A percentile compares a stretch with the other conserved stretches of the same genome.
phyloP scores from a whole-genome alignment of 257 asterid species.

The Pogostemon cablin region DNA sequence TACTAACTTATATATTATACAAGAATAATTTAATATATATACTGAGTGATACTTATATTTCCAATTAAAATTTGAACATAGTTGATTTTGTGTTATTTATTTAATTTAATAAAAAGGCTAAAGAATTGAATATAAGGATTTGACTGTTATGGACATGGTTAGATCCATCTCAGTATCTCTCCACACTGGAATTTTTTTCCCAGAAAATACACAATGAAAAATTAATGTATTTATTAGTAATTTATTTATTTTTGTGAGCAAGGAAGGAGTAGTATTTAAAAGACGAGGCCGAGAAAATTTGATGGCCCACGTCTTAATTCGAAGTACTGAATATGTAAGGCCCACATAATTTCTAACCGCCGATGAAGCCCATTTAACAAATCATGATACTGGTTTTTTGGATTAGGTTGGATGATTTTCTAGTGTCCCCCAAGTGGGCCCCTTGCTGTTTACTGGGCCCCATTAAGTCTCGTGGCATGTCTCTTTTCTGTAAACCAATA shows the following conservation, averaged over 20 bases:
- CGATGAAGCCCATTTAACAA: conserved; percentile 46
- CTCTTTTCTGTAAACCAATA: conserved; percentile 2
- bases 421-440: conserved; percentile 33
- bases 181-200: too few species aligned
- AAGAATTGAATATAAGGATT: too few species aligned
- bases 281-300: conserved; percentile 35
- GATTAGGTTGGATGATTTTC: conserved; percentile 42
- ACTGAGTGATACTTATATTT: too few species aligned
- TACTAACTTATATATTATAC: too few species aligned
- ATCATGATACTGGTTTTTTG: conserved; percentile 35
- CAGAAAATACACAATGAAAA: background rate
- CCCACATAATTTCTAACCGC: conserved; percentile 32
- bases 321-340: conserved; percentile 26
- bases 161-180: too few species aligned
- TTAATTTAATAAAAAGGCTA: too few species aligned
- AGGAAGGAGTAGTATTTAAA: background rate
- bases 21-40: too few species aligned
- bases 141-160: too few species aligned
- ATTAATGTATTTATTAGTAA: background rate
- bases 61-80: too few species aligned
- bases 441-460: conserved; percentile 34
- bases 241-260: background rate
- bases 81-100: too few species aligned
- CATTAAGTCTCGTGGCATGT: conserved; percentile 40
- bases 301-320: conserved; percentile 42